phyloP scores from a whole-genome alignment of 1,284 basidiomycete species.

The Bjerkandera adusta region DNA sequence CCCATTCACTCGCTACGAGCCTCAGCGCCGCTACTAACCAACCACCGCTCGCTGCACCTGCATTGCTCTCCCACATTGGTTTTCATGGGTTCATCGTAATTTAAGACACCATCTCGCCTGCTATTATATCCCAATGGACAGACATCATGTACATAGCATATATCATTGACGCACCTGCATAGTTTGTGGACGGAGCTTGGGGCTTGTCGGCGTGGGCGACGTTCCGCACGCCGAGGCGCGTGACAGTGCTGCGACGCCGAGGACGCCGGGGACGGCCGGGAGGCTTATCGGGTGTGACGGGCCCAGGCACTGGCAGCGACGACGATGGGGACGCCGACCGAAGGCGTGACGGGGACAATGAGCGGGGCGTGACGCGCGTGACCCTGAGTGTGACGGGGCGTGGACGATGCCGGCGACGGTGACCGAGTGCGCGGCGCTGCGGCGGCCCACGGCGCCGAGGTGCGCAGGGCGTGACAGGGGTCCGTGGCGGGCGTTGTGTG shows the following conservation, averaged over 20 bases:
- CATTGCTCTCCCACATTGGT: too few relatives aligned
- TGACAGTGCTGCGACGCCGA: constrained; percentile 4
- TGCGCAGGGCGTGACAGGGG: background rate
- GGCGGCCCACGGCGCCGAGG: constrained; percentile 8
- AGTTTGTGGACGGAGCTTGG: background rate
- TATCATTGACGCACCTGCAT: too few relatives aligned
- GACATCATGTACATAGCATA: constrained; percentile 4
- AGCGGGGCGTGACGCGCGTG: constrained; percentile 14
- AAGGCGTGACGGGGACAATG: constrained; percentile 13
- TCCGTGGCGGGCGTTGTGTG: background rate
- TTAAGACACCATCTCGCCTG: too few relatives aligned
- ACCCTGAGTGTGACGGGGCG: constrained; percentile 8
- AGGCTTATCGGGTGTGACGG: constrained; percentile 3
- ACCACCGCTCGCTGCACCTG: too few relatives aligned
- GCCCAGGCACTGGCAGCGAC: background rate
- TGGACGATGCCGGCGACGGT: constrained; percentile 19
- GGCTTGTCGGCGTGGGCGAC: constrained; percentile 1
- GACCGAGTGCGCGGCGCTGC: constrained; percentile 8
- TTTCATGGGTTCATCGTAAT: background rate
- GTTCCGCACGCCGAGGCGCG: constrained; percentile 2
- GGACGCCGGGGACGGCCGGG: background rate
- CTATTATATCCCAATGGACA: constrained; percentile 2
- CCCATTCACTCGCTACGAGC: constrained; percentile 32
- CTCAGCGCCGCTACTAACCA: constrained; percentile 25
- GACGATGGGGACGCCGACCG: constrained; percentile 5